phyloP scores from a whole-genome alignment of 768 basidiomycete genomes.

The Pleurotus platypus region DNA sequence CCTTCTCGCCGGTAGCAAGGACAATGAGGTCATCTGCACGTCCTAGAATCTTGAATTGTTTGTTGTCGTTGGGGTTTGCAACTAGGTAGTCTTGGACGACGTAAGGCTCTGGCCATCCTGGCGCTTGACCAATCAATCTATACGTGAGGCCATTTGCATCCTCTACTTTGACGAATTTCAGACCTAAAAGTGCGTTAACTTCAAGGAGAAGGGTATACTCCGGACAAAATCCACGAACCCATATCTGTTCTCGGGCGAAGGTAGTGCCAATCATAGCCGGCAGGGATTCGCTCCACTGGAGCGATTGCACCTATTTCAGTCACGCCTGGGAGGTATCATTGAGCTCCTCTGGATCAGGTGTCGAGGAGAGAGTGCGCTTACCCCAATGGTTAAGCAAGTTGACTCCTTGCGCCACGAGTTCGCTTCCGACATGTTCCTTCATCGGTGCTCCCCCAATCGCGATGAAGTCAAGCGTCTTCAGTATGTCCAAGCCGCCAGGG shows the following conservation, averaged over 20 bases:
- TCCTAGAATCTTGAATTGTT: slow-evolving; percentile 31
- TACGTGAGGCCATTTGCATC: slow-evolving; percentile 21
- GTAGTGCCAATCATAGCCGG: slow-evolving; percentile 34
- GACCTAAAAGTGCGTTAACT: background rate
- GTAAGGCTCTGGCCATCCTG: slow-evolving; percentile 28
- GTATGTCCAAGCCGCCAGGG: slow-evolving; percentile 20
- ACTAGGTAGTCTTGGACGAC: slow-evolving; percentile 36
- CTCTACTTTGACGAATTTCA: slow-evolving; percentile 21
- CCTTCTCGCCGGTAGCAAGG: slow-evolving; percentile 40
- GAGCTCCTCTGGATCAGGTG: background rate
- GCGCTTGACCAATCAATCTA: slow-evolving; percentile 26
- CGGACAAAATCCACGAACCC: background rate
- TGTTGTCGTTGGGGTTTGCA: slow-evolving; percentile 23
- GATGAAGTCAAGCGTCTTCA: slow-evolving; percentile 28
- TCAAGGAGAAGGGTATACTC: too few relatives aligned
- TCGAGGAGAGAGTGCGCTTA: slow-evolving; percentile 11
- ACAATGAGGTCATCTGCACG: slow-evolving; percentile 39
- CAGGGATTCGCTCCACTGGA: slow-evolving; percentile 24
- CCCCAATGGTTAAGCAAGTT: slow-evolving; percentile 39
- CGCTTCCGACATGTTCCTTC: slow-evolving; percentile 28
- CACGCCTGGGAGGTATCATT: slow-evolving; percentile 17
- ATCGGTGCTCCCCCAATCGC: slow-evolving; percentile 36
- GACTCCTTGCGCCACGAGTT: slow-evolving; percentile 26
- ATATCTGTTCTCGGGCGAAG: slow-evolving; percentile 31
- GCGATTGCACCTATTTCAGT: slow-evolving; percentile 36